Evolutionary conservation across 495 filamentous ascomycete species (phyloP).

Genomic region (Podospora comata): DNA sequence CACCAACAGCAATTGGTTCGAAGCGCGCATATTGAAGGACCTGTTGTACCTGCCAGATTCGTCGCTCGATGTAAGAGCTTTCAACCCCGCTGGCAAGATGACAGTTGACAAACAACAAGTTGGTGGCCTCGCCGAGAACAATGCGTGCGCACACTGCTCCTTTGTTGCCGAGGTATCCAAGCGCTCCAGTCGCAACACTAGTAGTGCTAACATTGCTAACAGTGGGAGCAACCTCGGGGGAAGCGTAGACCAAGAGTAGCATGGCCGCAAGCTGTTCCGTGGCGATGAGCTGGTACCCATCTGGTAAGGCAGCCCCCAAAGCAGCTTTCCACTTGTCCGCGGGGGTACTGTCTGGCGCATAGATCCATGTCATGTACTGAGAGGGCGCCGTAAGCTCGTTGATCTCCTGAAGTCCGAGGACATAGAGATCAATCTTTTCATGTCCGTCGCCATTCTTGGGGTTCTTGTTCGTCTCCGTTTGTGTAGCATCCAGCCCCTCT

Average conservation of each 20-base stretch:
- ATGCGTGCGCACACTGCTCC: slow-evolving; percentile 80
- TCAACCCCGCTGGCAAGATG: slow-evolving; percentile 87
- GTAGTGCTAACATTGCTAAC: slow-evolving; percentile 74
- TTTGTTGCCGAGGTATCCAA: slow-evolving; percentile 96
- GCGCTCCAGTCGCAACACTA: slow-evolving; percentile 78
- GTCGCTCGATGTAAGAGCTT: slow-evolving; percentile 68
- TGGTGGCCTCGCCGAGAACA: slow-evolving; percentile 84
- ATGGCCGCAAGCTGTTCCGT: slow-evolving; percentile 84
- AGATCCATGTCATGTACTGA: slow-evolving; percentile 59
- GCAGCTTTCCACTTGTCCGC: slow-evolving; percentile 76
- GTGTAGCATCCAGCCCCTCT: slow-evolving; percentile 60
- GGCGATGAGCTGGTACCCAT: slow-evolving; percentile 70
- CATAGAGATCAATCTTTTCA: slow-evolving; percentile 80
- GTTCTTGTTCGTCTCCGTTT: slow-evolving; percentile 51
- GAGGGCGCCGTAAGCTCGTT: slow-evolving; percentile 72
- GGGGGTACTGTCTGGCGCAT: slow-evolving; percentile 61
- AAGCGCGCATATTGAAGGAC: slow-evolving; percentile 72
- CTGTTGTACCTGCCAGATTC: slow-evolving; percentile 87
- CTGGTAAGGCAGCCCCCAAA: slow-evolving; percentile 65
- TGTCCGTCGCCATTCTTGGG: slow-evolving; percentile 31
- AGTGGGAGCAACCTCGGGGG: slow-evolving; percentile 65
- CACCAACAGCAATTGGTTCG: slow-evolving; percentile 59
- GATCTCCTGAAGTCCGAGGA: slow-evolving; percentile 86
- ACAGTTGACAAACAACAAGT: slow-evolving; percentile 82
- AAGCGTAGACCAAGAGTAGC: slow-evolving; percentile 79